These are phyloP conservation scores for Sarocladium kiliense DNA, from an alignment of 2,329 filamentous ascomycete genomes.

Conservation along the genomic window DNA sequence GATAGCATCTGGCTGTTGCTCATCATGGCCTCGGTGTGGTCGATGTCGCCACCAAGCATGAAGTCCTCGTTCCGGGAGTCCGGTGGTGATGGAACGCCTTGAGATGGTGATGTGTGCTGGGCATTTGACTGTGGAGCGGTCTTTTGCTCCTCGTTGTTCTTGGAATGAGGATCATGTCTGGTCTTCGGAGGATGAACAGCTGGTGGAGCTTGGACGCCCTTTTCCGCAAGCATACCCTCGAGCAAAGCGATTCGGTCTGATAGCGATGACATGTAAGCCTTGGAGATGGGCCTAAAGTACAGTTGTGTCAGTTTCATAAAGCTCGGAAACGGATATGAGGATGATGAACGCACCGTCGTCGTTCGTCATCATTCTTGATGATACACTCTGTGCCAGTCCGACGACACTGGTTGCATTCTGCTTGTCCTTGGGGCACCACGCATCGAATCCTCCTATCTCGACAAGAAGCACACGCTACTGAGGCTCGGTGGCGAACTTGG, in stretches of 20 bases:
- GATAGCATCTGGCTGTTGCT: conserved; percentile 14
- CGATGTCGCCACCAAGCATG: conserved; percentile 18
- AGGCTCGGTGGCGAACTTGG: conserved; percentile 41
- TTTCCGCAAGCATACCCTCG: conserved; percentile 45
- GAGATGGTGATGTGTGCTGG: conserved; percentile 13
- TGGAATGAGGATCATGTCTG: conserved; percentile 28
- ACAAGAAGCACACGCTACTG: conserved; percentile 50
- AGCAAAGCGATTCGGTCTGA: conserved; percentile 48
- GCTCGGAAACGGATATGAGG: background rate
- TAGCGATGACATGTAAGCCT: conserved; percentile 53
- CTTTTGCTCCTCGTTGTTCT: conserved; percentile 11
- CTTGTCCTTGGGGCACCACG: conserved; percentile 47
- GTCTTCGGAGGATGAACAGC: conserved; percentile 50
- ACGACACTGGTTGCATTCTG: conserved; percentile 47
- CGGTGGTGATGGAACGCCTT: conserved; percentile 23
- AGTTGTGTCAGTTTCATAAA: conserved; percentile 11
- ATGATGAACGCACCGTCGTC: conserved; percentile 38
- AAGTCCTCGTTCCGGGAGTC: conserved; percentile 29
- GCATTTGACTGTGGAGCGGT: background rate
- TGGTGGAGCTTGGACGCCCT: conserved; percentile 43
- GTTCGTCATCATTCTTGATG: conserved; percentile 54
- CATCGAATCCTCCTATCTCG: conserved; percentile 42
- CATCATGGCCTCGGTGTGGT: conserved; percentile 17
- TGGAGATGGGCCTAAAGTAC: conserved; percentile 44
- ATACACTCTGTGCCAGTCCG: conserved; percentile 45